phyloP scores from a whole-genome alignment of 495 filamentous ascomycete species.

The Neurospora sp. region DNA sequence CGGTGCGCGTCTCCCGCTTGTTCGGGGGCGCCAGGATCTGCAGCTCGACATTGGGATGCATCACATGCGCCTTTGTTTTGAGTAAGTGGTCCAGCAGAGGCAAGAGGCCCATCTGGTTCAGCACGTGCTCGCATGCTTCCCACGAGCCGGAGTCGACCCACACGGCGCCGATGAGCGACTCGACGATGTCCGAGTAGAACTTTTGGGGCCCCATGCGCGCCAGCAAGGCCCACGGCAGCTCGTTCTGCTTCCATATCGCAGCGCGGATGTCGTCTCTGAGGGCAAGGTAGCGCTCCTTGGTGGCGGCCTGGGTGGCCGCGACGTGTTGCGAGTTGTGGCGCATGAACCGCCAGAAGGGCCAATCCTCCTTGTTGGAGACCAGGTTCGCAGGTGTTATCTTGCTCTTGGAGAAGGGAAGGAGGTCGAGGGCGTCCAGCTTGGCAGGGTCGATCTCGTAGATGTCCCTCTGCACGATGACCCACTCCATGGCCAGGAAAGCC shows the following conservation, averaged over 20 bases:
- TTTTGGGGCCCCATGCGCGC: conserved; percentile 59
- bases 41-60: conserved; percentile 67
- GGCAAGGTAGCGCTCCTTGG: conserved; percentile 37
- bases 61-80: conserved; percentile 44
- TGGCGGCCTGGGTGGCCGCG: conserved; percentile 26
- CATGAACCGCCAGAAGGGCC: conserved; percentile 61
- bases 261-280: conserved; percentile 41
- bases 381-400: neutral
- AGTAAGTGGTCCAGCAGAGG: conserved; percentile 53
- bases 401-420: conserved; percentile 5
- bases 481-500: conserved; percentile 69
- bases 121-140: conserved; percentile 42
- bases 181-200: conserved; percentile 79
- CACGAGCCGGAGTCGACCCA: conserved; percentile 72
- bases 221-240: conserved; percentile 71
- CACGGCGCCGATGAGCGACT: conserved; percentile 72
- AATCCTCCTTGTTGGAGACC: conserved; percentile 10
- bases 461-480: conserved; percentile 24
- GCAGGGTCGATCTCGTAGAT: conserved; percentile 13
- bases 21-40: conserved; percentile 34
- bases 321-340: conserved; percentile 43
- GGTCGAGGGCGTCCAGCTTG: neutral
- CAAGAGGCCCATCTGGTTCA: conserved; percentile 56
- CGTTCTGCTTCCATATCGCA: conserved; percentile 30
- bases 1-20: neutral